Evolutionary conservation across 345 rosid species (phyloP), one percentile per base, ranked within the genome.

Genomic region (Bruguiera parviflora): DNA sequence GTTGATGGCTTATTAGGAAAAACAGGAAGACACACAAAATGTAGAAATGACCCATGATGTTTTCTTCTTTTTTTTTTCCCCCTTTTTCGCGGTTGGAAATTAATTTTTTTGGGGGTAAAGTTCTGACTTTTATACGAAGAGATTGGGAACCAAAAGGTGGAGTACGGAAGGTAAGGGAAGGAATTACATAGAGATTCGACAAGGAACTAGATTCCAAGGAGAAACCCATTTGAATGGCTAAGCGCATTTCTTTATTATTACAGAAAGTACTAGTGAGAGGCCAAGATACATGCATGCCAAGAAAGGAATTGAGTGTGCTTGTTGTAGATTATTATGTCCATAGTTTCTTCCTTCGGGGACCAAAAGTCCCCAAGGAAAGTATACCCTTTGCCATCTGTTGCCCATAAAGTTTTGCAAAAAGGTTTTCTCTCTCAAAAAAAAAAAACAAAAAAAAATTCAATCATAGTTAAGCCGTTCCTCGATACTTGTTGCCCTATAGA

Each of bases 131-230:
- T 13, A 22, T 28, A 16, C 16, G 2, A 39, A 28, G 25, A 6
- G n/a, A 10, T 55, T n/a, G 25, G 64, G 33, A 68, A 27, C 31
- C 43, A 43, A 57, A 31, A 46, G 46, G 52, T 21, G 65, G 8
- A 59, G 60, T 24, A 58, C 20, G 61, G 37, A 24, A 58, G 77
- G 66, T 63, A 73, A 67, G 77, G 71, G 57, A 43, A 68, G 57
- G 73, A 32, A 66, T 74, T 56, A 35, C 65, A 58, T 18, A 33
- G 35, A 74, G 69, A 61, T 61, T 62, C 72, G 55, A 62, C 49
- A 73, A 67, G 69, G 73, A 69, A 69, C 49, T 39, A 2, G 69
- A 74, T 69, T 49, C 73, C 60, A 46, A 68, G 39, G 69, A 28
- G 33, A 74, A 74, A 74, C 64, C 77, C 59, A 61, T 55, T 55